Base-by-base conservation (phyloP, 768 basidiomycete genomes). In the Panaeolus cyanescens region DNA sequence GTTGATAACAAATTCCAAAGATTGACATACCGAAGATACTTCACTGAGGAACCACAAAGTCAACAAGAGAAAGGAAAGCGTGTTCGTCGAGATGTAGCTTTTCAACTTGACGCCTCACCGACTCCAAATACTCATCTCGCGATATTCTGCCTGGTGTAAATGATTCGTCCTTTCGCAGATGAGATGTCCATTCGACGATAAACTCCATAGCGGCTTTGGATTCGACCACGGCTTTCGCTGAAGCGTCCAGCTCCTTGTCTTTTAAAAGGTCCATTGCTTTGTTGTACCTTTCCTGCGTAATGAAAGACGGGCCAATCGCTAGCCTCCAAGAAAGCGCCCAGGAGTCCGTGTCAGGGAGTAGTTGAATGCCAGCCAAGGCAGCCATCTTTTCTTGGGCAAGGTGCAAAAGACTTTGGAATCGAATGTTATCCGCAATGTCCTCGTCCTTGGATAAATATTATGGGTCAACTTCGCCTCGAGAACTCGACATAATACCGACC, bases 351-450 rank as follows among this genome's bases (percentile, higher is more conserved):
- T 65, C 65, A 6, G 59, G 58, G 4, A 64, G 65, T 40, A 64
- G 67, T 42, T 61, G 54, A 1, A 70, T 50, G 22, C 67, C 65
- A 5, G 69, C 67, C 42, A 65, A 64, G 31, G 65, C 63, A 1
- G 69, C 69, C 42, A 70, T 39, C 33, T 60, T 63, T 39, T 70
- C 67, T 54, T 68, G 67, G 4, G 67, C 59, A 20, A 70, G 64
- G 39, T 68, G 64, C 8, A 70, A 34, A 32, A 70, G 42, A 39
- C 69, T 70, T 53, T 68, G 69, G 62, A 70, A 70, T 20, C 69
- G 67, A 7, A 68, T 64, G 15, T 67, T 65, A 54, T 70, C 69
- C 17, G 69, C 69, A 15, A 68, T 67, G 32, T 68, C 69, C 28
- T 70, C 69, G 53, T 70, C 69, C 67, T 70, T 30, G 8, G 45